Evolutionary conservation across 2,329 filamentous ascomycete species (phyloP).

Genomic region (Zopfia rhizophila): DNA sequence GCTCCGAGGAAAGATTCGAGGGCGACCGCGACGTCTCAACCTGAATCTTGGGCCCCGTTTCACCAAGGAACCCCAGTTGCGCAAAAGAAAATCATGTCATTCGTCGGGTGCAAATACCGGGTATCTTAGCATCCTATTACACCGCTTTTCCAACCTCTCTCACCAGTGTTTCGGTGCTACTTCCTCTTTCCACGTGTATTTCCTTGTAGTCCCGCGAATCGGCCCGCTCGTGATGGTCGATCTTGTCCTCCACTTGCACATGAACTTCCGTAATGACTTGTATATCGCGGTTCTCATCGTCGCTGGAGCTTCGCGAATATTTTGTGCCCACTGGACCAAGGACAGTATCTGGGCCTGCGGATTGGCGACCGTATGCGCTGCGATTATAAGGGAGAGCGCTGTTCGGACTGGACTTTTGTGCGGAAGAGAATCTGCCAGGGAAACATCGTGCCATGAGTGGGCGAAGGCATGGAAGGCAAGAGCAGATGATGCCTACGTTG

Average conservation of each 20-base stretch:
- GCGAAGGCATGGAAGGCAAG: slow-evolving; percentile 42
- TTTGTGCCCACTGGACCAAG: slow-evolving; percentile 9
- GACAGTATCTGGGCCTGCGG: slow-evolving; percentile 16
- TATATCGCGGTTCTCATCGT: slow-evolving; percentile 26
- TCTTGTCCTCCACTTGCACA: slow-evolving; percentile 28
- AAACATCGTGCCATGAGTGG: slow-evolving; percentile 38
- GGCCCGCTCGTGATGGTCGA: slow-evolving; percentile 14
- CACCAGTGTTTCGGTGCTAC: slow-evolving; percentile 26
- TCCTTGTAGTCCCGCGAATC: no score
- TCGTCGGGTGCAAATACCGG: slow-evolving; percentile 25
- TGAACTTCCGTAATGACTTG: slow-evolving; percentile 38
- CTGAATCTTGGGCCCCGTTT: no score
- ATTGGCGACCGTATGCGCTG: slow-evolving; percentile 15
- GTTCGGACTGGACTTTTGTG: slow-evolving; percentile 7
- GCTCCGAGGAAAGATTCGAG: no score
- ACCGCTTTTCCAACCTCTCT: slow-evolving; percentile 19
- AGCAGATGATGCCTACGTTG: slow-evolving; percentile 47
- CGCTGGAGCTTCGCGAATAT: slow-evolving; percentile 11
- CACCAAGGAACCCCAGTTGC: no score
- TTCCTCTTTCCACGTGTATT: slow-evolving; percentile 7
- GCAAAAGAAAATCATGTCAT: slow-evolving; percentile 13
- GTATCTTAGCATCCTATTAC: slow-evolving; percentile 13
- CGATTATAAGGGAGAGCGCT: not conserved
- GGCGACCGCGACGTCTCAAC: no score
- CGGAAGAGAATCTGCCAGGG: slow-evolving; percentile 32